Percentiles rank a stretch among this genome's conserved stretches.
Conservation (phyloP, 2,329 filamentous ascomycete species). For the Elsinoe batatas region DNA sequence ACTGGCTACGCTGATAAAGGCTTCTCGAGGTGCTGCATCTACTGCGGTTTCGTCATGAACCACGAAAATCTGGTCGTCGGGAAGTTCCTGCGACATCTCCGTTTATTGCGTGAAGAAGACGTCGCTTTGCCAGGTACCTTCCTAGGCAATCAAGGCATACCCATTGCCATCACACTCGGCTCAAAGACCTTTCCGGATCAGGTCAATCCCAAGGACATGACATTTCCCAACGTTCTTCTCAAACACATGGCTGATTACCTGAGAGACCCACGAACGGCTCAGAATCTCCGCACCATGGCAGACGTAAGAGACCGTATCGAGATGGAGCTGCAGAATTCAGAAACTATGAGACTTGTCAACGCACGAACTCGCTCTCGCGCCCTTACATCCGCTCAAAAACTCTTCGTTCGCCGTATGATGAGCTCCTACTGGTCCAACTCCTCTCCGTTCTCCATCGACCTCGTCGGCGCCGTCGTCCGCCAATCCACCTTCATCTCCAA, state of each 20-base stretch:
- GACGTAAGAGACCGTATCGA: constrained; percentile 45
- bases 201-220: background rate
- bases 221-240: constrained; percentile 30
- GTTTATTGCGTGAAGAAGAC: constrained; percentile 36
- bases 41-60: constrained; percentile 43
- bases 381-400: background rate
- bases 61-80: constrained; percentile 51
- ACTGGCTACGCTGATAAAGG: constrained; percentile 52
- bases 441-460: constrained; percentile 55
- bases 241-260: constrained; percentile 16
- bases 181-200: background rate
- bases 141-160: constrained; percentile 46
- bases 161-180: constrained; percentile 23
- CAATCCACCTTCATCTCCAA: constrained; percentile 60
- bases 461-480: constrained; percentile 54
- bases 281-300: constrained; percentile 34
- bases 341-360: constrained; percentile 27
- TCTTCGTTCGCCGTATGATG: constrained; percentile 55
- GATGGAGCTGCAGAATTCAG: constrained; percentile 31
- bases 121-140: constrained; percentile 60
- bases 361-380: constrained; percentile 21
- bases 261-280: background rate
- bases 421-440: constrained; percentile 59
- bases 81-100: constrained; percentile 52
- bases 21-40: constrained; percentile 42